Conservation (phyloP, 805 yeast genomes). For the Cyberlindnera suaveolens region DNA sequence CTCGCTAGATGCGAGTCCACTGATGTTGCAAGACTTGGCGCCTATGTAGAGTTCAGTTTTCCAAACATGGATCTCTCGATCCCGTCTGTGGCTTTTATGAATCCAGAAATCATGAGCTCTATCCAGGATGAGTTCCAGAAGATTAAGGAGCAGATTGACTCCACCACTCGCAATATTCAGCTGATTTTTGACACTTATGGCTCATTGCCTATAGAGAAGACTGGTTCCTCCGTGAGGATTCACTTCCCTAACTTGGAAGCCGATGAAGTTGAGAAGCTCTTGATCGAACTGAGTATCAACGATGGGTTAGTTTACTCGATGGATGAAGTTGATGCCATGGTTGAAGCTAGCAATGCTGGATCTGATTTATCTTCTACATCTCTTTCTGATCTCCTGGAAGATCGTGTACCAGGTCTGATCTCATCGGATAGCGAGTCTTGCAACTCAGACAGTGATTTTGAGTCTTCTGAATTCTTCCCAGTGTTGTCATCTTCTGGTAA, state of each 20-base stretch:
- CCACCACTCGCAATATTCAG: slow-evolving; percentile 37
- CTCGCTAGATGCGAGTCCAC: slow-evolving; percentile 31
- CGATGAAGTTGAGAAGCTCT: slow-evolving; percentile 46
- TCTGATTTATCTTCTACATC: slow-evolving; percentile 2
- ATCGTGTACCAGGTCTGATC: slow-evolving; percentile 19
- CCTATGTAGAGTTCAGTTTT: slow-evolving; percentile 53
- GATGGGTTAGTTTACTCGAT: slow-evolving; percentile 48
- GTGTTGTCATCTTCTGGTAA: slow-evolving; percentile 10
- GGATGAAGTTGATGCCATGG: slow-evolving; percentile 7
- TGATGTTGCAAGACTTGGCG: slow-evolving; percentile 30
- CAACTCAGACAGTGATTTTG: slow-evolving; percentile 3
- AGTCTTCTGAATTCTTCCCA: slow-evolving; percentile 9
- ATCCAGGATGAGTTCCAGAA: slow-evolving; percentile 31
- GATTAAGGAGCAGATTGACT: slow-evolving; percentile 36
- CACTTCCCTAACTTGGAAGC: slow-evolving; percentile 70
- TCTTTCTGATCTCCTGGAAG: slow-evolving; percentile 8
- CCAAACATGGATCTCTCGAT: slow-evolving; percentile 31
- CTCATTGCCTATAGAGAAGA: slow-evolving; percentile 53
- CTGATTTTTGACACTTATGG: slow-evolving; percentile 51
- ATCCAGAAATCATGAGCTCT: slow-evolving; percentile 36
- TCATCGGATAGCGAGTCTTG: slow-evolving; percentile 6
- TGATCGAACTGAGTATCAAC: slow-evolving; percentile 53
- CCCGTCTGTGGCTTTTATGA: slow-evolving; percentile 37
- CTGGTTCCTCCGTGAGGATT: slow-evolving; percentile 40
- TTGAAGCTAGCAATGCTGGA: slow-evolving; percentile 1